Percentiles rank a stretch among this genome's conserved stretches.
phyloP scores from a whole-genome alignment of 1,284 basidiomycete genomes.

The Cystobasidium sp. region DNA sequence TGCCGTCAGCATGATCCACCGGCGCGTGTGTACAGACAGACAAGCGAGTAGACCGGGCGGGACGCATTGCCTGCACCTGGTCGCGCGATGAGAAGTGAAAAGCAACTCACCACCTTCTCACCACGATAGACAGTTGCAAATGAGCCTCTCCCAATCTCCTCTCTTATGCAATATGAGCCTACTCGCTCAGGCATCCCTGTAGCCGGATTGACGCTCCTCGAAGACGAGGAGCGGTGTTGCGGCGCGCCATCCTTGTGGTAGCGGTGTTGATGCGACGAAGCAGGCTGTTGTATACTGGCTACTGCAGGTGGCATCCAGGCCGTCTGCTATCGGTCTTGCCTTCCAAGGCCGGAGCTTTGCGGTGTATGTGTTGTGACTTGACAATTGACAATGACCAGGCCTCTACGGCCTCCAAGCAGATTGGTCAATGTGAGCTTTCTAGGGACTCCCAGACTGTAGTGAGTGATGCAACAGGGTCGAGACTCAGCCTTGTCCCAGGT shows the following conservation, averaged over 20 bases:
- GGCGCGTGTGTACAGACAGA: background rate
- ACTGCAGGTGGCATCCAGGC: conserved; percentile 25
- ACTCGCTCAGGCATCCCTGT: conserved; percentile 52
- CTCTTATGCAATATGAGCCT: conserved; percentile 62
- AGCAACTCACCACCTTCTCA: conserved; percentile 73
- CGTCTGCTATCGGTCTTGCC: background rate
- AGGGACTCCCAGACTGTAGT: too few species aligned
- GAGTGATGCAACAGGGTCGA: too few species aligned
- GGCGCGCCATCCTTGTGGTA: conserved; percentile 20
- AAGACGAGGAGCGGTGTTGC: conserved; percentile 25
- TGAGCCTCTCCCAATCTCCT: conserved; percentile 72
- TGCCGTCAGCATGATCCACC: too few species aligned
- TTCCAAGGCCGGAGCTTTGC: too few species aligned
- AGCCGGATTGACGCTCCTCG: conserved; percentile 30
- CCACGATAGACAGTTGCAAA: conserved; percentile 97
- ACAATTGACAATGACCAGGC: too few species aligned
- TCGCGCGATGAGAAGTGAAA: background rate
- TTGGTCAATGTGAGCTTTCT: too few species aligned
- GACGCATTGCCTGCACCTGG: background rate
- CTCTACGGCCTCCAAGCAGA: too few species aligned
- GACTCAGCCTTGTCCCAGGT: too few species aligned
- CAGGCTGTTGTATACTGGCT: background rate
- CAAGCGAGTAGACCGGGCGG: background rate
- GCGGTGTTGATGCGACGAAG: conserved; percentile 13
- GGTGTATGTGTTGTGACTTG: too few species aligned